Evolutionary conservation across 2,329 filamentous ascomycete genomes (phyloP), one percentile per base, ranked within the genome.

Genomic region (Alternaria brassicicola): DNA sequence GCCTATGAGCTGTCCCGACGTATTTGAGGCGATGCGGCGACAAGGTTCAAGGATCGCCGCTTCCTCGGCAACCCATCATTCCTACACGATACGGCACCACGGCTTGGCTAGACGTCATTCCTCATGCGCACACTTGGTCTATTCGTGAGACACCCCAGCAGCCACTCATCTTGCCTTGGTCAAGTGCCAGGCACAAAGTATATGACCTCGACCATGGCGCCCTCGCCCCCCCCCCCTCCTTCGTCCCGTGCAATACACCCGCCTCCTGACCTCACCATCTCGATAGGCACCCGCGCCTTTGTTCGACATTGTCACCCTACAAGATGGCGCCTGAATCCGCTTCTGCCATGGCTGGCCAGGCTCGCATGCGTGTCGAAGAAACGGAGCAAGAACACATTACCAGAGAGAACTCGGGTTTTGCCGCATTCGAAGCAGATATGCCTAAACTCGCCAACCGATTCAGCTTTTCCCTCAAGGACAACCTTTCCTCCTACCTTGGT

Each of bases 401-500:
- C 43, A 71, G 75, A 57, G 55, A 51, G 28, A 57, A 62, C 55
- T 67, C 69, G 23, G 61, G 67, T 9, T 78, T 78, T 45, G 50
- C 69, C 23, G 72, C 74, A 30, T 76, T 77, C 58, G 76, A 78
- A 68, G 56, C 63, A 61, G 63, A 70, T 50, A 78, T 78, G 76
- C 76, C 76, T 28, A 66, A 57, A 47, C 67, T 78, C 39, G 60
- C 59, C 23, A 64, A 66, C 61, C 71, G 75, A 19, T 75, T 77
- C 61, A 63, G 68, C 55, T 74, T 73, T 64, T 74, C 71, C 5
- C 54, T 78, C 56, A 73, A 76, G 65, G 77, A 79, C 69, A 78
- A 73, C 59, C 57, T 78, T 23, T 67, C 71, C 4, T 78, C 75
- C 13, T 78, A 77, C 50, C 70, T 79, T n/a, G 77, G 77, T 26